These are phyloP conservation scores for Nothophaeocryptopus gaeumannii DNA, from an alignment of 2,329 filamentous ascomycete species.

Conservation along the genomic window DNA sequence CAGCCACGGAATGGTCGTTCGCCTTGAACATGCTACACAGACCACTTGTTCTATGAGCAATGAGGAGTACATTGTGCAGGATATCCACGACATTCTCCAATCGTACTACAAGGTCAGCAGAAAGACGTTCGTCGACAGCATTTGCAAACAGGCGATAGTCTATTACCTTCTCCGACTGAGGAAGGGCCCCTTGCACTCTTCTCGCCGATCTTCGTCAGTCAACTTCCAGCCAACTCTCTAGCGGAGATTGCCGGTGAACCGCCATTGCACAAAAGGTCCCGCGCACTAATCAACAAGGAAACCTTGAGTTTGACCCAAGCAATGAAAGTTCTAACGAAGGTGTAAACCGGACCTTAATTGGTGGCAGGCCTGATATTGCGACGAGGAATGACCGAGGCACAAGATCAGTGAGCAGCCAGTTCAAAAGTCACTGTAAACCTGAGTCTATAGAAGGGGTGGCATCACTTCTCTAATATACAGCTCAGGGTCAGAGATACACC, in stretches of 20 bases:
- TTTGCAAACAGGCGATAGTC: conserved; percentile 58
- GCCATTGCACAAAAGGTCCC: conserved; percentile 37
- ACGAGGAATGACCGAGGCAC: too few relatives aligned
- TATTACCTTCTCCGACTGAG: conserved; percentile 52
- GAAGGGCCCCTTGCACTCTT: conserved; percentile 55
- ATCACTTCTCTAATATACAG: too few relatives aligned
- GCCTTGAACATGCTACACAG: conserved; percentile 19
- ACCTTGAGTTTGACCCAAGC: conserved; percentile 36
- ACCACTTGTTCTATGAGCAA: conserved; percentile 35
- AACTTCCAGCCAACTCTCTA: conserved; percentile 50
- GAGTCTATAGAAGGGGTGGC: too few relatives aligned
- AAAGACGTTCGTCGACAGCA: conserved; percentile 61
- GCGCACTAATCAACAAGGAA: conserved; percentile 47
- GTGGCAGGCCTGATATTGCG: too few relatives aligned
- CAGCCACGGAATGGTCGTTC: conserved; percentile 17
- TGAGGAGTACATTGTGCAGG: too few relatives aligned
- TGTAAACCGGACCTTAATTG: too few relatives aligned
- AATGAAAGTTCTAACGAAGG: conserved; percentile 14
- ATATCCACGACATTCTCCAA: conserved; percentile 59
- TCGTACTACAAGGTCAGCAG: conserved; percentile 53
- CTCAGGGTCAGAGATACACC: too few relatives aligned
- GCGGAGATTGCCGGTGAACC: conserved; percentile 60
- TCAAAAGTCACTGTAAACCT: too few relatives aligned
- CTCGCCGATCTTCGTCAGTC: conserved; percentile 50
- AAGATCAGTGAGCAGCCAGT: too few relatives aligned